These are phyloP conservation scores for Exophiala aquamarina DNA, from an alignment of 2,329 filamentous ascomycete species.

Conservation along the genomic window DNA sequence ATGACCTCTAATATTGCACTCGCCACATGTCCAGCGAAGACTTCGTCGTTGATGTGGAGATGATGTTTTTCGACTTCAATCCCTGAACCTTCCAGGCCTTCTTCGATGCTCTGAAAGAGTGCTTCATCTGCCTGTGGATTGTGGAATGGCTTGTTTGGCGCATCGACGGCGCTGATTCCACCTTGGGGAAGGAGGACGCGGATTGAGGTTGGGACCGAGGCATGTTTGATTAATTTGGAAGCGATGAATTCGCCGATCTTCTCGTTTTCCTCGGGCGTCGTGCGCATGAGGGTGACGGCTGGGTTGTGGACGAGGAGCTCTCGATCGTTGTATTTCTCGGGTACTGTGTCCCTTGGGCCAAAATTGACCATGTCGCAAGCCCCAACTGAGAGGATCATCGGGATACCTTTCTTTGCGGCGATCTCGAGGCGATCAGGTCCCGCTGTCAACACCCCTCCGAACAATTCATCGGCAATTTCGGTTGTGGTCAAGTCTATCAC, in stretches of 20 bases:
- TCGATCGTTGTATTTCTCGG: conserved; percentile 52
- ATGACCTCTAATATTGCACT: conserved; percentile 25
- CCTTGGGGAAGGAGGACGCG: conserved; percentile 61
- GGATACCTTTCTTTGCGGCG: conserved; percentile 58
- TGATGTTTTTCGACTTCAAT: conserved; percentile 53
- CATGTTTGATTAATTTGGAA: conserved; percentile 48
- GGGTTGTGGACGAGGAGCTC: conserved; percentile 66
- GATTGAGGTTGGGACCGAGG: conserved; percentile 42
- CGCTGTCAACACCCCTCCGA: conserved; percentile 64
- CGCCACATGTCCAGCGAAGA: conserved; percentile 44
- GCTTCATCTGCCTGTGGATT: conserved; percentile 49
- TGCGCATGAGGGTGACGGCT: conserved; percentile 65
- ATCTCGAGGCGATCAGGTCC: conserved; percentile 58
- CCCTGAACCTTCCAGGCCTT: conserved; percentile 48
- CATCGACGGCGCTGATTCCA: conserved; percentile 63
- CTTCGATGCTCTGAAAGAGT: conserved; percentile 49
- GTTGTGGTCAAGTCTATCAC: conserved; percentile 72
- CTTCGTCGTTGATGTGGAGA: conserved; percentile 55
- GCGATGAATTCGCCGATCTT: conserved; percentile 59
- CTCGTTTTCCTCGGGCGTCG: conserved; percentile 57
- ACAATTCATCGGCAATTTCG: conserved; percentile 64
- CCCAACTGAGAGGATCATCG: conserved; percentile 56
- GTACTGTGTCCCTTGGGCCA: conserved; percentile 56
- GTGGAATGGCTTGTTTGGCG: conserved; percentile 54
- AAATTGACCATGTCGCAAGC: conserved; percentile 66